Evolutionary conservation across 2,329 filamentous ascomycete genomes (phyloP).

Genomic region (Trichoderma afroharzianum): DNA sequence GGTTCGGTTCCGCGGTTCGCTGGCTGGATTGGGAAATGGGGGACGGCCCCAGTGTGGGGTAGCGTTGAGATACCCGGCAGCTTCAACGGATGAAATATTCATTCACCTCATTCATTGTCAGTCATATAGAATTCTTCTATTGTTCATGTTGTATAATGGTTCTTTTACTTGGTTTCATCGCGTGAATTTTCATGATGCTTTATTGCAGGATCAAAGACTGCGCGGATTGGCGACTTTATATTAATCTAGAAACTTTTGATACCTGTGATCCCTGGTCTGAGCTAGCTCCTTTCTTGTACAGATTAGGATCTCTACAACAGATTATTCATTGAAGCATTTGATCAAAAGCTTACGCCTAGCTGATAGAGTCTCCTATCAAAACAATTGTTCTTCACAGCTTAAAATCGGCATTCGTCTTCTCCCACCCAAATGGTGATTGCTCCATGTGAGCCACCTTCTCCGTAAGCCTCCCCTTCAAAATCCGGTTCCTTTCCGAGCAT

Average conservation of each 20-base stretch:
- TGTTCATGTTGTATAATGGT: not conserved
- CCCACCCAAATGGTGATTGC: conserved; percentile 59
- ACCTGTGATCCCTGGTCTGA: not conserved
- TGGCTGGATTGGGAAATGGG: not conserved
- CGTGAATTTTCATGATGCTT: not conserved
- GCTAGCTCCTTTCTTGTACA: not conserved
- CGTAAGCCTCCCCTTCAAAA: conserved; percentile 67
- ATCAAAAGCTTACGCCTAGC: not conserved
- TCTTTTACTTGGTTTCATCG: not conserved
- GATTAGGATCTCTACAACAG: not conserved
- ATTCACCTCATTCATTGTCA: not conserved
- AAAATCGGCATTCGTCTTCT: conserved; percentile 69
- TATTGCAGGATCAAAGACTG: not conserved
- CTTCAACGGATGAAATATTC: not conserved
- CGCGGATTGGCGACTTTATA: not conserved
- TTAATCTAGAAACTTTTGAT: not conserved
- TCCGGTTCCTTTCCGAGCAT: conserved; percentile 71
- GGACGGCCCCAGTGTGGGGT: conserved; percentile 25
- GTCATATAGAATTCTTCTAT: rapidly evolving
- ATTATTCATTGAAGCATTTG: not conserved
- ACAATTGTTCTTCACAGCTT: conserved; percentile 54
- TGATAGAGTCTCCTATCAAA: not conserved
- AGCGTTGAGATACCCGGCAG: not conserved
- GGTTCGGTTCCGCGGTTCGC: conserved; percentile 23
- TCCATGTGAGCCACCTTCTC: conserved; percentile 63